A percentile compares a stretch with the other conserved stretches of the same genome.
Evolutionary conservation across 495 filamentous ascomycete species (phyloP).

Genomic region (Hypomontagnella submonticulosa): DNA sequence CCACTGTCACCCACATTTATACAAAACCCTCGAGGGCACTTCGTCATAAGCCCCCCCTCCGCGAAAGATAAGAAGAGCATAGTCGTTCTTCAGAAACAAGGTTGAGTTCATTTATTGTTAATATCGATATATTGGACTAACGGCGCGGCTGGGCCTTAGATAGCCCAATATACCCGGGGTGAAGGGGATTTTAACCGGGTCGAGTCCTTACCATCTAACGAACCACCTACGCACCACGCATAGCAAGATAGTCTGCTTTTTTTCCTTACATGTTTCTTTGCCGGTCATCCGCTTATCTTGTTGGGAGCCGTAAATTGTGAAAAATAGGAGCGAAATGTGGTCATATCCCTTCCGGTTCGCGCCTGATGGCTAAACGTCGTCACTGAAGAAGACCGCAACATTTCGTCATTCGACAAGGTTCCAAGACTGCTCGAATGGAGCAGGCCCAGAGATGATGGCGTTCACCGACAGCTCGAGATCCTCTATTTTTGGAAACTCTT

Average conservation of each 20-base stretch:
- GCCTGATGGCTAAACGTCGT: not conserved
- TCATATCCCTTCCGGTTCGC: constrained; percentile 13
- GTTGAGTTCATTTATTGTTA: constrained; percentile 47
- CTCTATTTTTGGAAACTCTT: constrained; percentile 38
- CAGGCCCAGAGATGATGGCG: constrained; percentile 7
- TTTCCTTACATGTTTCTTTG: constrained; percentile 17
- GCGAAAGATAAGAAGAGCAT: constrained; percentile 43
- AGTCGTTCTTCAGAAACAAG: constrained; percentile 34
- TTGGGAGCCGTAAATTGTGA: constrained; percentile 9
- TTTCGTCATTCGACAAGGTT: constrained; percentile 3
- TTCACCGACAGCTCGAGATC: constrained; percentile 34
- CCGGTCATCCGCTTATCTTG: constrained; percentile 32
- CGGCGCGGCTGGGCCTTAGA: constrained; percentile 41
- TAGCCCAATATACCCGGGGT: constrained; percentile 46
- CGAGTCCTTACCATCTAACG: constrained; percentile 41
- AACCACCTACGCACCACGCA: constrained; percentile 38
- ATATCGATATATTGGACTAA: constrained; percentile 46
- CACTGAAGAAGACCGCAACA: not conserved
- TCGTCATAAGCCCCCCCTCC: constrained; percentile 28
- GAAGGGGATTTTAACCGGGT: constrained; percentile 47
- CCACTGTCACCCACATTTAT: constrained; percentile 35
- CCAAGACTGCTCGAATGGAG: not conserved
- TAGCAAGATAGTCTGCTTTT: constrained; percentile 22
- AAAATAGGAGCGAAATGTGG: constrained; percentile 12
- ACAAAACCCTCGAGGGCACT: constrained; percentile 23